A percentile compares a stretch with the other conserved stretches of the same genome.
These are phyloP conservation scores for Lycium ferocissimum DNA, from an alignment of 257 asterid genomes.

Conservation along the genomic window DNA sequence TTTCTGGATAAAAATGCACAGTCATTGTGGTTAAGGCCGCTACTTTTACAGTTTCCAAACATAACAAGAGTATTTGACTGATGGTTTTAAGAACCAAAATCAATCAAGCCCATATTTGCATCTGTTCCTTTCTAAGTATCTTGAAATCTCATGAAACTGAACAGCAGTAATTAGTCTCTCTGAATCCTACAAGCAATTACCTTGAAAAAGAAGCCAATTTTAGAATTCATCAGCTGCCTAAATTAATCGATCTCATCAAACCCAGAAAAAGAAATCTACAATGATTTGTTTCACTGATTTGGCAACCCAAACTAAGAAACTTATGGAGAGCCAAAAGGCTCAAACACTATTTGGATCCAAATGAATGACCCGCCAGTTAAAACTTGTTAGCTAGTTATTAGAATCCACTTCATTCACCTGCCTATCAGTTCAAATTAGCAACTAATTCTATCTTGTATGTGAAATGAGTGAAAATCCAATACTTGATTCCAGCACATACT, in stretches of 20 bases:
- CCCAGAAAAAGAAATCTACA: background rate
- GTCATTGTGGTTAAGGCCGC: background rate
- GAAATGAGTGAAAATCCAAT: background rate
- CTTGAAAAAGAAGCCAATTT: background rate
- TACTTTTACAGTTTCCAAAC: background rate
- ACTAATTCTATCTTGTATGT: background rate
- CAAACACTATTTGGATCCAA: background rate
- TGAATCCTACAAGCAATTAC: slow-evolving; percentile 19
- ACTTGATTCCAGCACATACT: background rate
- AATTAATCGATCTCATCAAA: background rate
- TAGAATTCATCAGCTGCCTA: slow-evolving; percentile 4
- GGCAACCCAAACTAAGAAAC: background rate
- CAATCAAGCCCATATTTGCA: slow-evolving; percentile 7
- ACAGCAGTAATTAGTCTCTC: background rate
- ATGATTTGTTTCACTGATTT: background rate
- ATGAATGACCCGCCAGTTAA: background rate
- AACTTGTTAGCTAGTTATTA: background rate
- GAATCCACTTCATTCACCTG: background rate
- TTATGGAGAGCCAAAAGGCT: slow-evolving; percentile 20
- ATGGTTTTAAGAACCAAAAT: background rate
- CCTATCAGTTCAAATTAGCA: background rate
- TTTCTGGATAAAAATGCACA: background rate
- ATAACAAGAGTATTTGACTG: background rate
- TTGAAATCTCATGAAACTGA: background rate
- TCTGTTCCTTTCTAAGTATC: background rate